Conservation (phyloP, 192 early-diverging fungal genomes). For the Chytriomyces confervae region DNA sequence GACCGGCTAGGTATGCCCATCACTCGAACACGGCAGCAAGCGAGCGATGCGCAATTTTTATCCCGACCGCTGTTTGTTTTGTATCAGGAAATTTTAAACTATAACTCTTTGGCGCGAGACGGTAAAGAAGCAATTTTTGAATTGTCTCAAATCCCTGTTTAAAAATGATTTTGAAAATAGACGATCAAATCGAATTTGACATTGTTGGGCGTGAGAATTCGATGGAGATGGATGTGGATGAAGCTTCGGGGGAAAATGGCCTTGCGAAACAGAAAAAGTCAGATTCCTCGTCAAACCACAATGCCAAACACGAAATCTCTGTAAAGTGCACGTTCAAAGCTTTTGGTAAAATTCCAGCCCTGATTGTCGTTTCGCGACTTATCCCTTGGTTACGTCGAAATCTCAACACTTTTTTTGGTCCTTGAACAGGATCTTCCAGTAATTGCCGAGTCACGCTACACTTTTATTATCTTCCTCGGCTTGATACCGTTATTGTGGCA, state of each 20-base stretch:
- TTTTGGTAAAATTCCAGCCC: neutral
- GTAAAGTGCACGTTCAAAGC: neutral
- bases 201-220: constrained; percentile 18
- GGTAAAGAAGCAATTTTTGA: neutral
- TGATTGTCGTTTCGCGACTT: too few relatives aligned
- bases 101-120: constrained; percentile 5
- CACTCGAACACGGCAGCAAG: constrained; percentile 1
- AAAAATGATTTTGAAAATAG: neutral
- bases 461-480: constrained; percentile 36
- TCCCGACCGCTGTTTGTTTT: constrained; percentile 40
- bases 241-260: neutral
- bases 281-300: neutral
- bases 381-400: too few relatives aligned
- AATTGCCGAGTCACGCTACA: constrained; percentile 7
- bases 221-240: neutral
- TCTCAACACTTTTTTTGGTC: too few relatives aligned
- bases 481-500: constrained; percentile 41
- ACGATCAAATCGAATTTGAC: constrained; percentile 32
- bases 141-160: too few relatives aligned
- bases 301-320: neutral
- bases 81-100: constrained; percentile 30
- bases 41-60: constrained; percentile 25
- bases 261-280: neutral
- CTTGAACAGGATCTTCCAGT: neutral
- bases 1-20: constrained; percentile 29